Base-by-base conservation (phyloP, 345 rosid species). In the Populus pruinosa region DNA sequence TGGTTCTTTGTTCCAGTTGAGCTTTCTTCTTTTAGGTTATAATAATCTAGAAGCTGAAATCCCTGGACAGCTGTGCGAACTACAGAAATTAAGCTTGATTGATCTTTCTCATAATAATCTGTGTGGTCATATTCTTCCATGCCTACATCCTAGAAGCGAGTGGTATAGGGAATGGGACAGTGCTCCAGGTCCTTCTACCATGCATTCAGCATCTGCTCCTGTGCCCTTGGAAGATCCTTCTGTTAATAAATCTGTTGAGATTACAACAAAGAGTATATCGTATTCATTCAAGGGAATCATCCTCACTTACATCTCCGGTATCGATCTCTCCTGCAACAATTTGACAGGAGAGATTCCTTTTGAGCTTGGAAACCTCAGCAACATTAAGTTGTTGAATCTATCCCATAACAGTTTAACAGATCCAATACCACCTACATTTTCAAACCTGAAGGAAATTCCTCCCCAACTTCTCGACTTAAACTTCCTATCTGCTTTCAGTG, bases 251-350 rank as follows among this genome's bases (percentile, higher is more conserved):
- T 2, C 41, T 66, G 2, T 66, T 0, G 43, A 11, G 20, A 5
- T 66, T 7, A 66, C 69, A 35, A 14, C 44, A 66, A 66, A 66
- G 20, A 33, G 8, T 0, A 21, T 9, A 33, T 13, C 41, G 1
- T 5, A 71, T 17, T 43, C 70, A 9, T 83, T 71, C 59, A 16
- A 11, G 9, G 83, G 82, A 4, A 21, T 8, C 0, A 39, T 47
- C 25, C 41, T 76, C 0, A 0, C 0, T 0, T 55, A 9, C 27
- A 76, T 89, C 67, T 76, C 70, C 1, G 89, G 87, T 47, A 4
- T 86, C 0, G 88, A 89, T 73, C 41, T 89, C 23, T 87, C 89
- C 5, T 29, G 18, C 0, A 89, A 89, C 17, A 78, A 82, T 23
- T 67, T 87, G 1, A 64, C 27, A 0, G 87, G 89, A 12, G n/a